Percentiles rank a stretch among this genome's conserved stretches.
Evolutionary conservation across 1,284 basidiomycete species (phyloP).

Genomic region (Cryptococcus amylolentus): DNA sequence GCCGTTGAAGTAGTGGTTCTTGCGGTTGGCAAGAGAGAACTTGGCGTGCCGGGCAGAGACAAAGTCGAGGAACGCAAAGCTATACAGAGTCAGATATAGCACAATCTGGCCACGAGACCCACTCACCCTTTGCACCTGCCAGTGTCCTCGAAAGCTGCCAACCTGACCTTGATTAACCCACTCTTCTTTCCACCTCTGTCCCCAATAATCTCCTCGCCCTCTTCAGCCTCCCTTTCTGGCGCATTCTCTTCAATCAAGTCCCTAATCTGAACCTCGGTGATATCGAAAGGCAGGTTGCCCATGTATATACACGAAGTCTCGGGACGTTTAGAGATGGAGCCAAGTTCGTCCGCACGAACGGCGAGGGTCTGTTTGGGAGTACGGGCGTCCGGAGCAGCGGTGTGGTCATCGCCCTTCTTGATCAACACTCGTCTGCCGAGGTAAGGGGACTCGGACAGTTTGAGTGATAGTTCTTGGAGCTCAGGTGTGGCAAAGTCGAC

Average conservation of each 20-base stretch:
- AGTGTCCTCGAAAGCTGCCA: conserved; percentile 94
- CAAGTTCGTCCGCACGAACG: conserved; percentile 22
- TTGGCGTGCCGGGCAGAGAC: conserved; percentile 73
- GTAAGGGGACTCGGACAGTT: conserved; percentile 73
- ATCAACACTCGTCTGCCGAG: conserved; percentile 86
- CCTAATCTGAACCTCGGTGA: conserved; percentile 70
- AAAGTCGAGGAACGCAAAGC: conserved; percentile 96
- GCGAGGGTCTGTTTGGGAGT: conserved; percentile 53
- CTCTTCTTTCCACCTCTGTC: conserved; percentile 49
- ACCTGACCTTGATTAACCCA: conserved; percentile 82
- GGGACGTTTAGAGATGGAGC: conserved; percentile 45
- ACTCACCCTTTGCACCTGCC: conserved; percentile 90
- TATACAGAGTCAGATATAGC: conserved; percentile 42
- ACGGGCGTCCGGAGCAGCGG: conserved; percentile 40
- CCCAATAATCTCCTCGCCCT: conserved; percentile 29
- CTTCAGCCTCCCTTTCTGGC: conserved; percentile 31
- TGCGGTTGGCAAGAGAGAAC: conserved; percentile 71
- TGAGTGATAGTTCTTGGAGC: conserved; percentile 69
- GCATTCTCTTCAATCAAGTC: conserved; percentile 46
- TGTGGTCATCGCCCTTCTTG: conserved; percentile 76
- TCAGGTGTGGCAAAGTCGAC: conserved; percentile 83
- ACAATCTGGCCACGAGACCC: background rate
- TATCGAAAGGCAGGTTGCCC: conserved; percentile 60
- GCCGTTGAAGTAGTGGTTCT: conserved; percentile 79
- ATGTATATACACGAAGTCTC: conserved; percentile 45